Conservation (phyloP, 1,284 basidiomycete genomes). For the Amylostereum areolatum region DNA sequence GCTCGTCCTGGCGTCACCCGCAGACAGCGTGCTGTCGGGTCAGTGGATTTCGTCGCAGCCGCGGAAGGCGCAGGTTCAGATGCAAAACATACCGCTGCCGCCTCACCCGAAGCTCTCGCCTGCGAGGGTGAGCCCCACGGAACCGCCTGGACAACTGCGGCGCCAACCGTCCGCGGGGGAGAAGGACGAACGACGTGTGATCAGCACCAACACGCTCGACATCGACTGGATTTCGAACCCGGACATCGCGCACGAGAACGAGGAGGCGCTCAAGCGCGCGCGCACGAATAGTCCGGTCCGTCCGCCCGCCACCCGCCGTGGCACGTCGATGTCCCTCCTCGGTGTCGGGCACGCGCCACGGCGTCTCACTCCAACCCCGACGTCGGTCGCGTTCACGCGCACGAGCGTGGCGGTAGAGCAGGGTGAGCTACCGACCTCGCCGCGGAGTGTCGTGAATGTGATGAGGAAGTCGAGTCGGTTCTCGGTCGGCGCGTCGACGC, state of each 20-base stretch:
- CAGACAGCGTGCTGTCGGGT: neutral
- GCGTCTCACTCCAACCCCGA: slow-evolving; percentile 16
- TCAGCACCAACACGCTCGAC: slow-evolving; percentile 1
- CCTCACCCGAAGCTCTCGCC: too few relatives aligned
- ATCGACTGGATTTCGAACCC: slow-evolving; percentile 8
- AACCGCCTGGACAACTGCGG: neutral
- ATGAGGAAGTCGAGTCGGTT: neutral
- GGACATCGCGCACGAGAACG: neutral
- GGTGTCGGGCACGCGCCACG: slow-evolving; percentile 18
- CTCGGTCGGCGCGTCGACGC: neutral
- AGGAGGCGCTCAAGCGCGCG: neutral
- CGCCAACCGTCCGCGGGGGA: neutral
- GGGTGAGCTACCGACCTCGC: neutral
- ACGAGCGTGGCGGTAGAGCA: slow-evolving; percentile 18
- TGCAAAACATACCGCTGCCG: too few relatives aligned
- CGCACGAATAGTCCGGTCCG: slow-evolving; percentile 7
- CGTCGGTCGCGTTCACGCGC: slow-evolving; percentile 12
- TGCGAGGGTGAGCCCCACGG: too few relatives aligned
- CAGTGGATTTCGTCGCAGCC: neutral
- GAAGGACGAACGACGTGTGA: neutral
- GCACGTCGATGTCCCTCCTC: slow-evolving; percentile 5
- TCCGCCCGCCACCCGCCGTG: too few relatives aligned
- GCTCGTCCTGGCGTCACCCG: neutral
- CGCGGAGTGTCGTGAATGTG: neutral
- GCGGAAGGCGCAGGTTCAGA: neutral